Evolutionary conservation across 768 basidiomycete species (phyloP).

Genomic region (Podaxis pistillaris): DNA sequence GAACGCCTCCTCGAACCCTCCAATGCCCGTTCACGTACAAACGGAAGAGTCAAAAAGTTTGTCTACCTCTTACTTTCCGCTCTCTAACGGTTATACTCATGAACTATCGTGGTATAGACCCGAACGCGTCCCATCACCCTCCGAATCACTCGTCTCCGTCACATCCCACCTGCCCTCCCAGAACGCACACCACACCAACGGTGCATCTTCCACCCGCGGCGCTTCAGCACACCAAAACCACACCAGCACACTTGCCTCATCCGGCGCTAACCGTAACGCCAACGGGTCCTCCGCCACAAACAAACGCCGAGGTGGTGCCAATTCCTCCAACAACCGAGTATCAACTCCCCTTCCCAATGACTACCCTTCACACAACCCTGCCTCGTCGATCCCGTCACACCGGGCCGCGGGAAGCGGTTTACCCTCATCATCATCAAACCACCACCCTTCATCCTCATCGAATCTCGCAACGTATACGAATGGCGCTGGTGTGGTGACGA

Average conservation of each 20-base stretch:
- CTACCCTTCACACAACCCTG: slow-evolving; percentile 25
- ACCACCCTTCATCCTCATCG: slow-evolving; percentile 25
- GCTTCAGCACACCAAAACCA: slow-evolving; percentile 19
- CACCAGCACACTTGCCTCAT: background rate
- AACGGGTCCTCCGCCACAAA: slow-evolving; percentile 24
- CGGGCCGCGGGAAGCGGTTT: slow-evolving; percentile 22
- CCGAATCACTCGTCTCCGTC: slow-evolving; percentile 72
- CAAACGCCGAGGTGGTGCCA: slow-evolving; percentile 41
- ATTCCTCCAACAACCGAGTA: slow-evolving; percentile 39
- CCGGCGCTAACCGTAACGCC: slow-evolving; percentile 6
- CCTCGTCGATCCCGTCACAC: slow-evolving; percentile 30
- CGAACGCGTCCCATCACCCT: slow-evolving; percentile 67
- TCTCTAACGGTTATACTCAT: slow-evolving; percentile 2
- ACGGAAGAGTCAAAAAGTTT: slow-evolving; percentile 60
- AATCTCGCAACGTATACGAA: slow-evolving; percentile 13
- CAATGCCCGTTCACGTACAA: slow-evolving; percentile 48
- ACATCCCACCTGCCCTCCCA: slow-evolving; percentile 58
- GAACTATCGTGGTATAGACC: slow-evolving; percentile 34
- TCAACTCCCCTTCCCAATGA: slow-evolving; percentile 39
- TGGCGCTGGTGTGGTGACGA: slow-evolving; percentile 20
- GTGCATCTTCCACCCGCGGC: slow-evolving; percentile 22
- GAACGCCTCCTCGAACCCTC: slow-evolving; percentile 37
- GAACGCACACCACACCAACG: slow-evolving; percentile 27
- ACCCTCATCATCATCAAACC: slow-evolving; percentile 18
- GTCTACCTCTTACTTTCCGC: slow-evolving; percentile 23